Percentiles rank a stretch among this genome's conserved stretches.
Conservation (phyloP, 2,329 filamentous ascomycete genomes). For the Fusarium humuli region DNA sequence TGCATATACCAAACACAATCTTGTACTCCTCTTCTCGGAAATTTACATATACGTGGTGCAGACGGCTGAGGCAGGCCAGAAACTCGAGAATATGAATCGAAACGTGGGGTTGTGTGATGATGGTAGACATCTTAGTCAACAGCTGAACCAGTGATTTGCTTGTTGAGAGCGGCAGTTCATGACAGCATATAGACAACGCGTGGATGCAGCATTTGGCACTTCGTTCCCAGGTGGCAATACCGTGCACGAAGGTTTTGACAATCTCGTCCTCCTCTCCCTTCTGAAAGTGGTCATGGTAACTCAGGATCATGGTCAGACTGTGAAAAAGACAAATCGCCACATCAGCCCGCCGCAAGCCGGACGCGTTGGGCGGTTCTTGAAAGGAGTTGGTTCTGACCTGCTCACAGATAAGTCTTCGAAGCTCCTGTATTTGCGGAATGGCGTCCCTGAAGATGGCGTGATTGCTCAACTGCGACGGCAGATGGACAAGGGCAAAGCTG, state of each 20-base stretch:
- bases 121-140: slow-evolving; percentile 92
- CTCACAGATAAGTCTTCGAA: slow-evolving; percentile 83
- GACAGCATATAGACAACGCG: slow-evolving; percentile 92
- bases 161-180: slow-evolving; percentile 89
- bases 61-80: slow-evolving; percentile 85
- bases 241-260: slow-evolving; percentile 85
- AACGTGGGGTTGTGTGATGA: slow-evolving; percentile 92
- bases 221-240: slow-evolving; percentile 84
- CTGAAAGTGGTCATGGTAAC: slow-evolving; percentile 87
- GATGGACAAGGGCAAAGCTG: slow-evolving; percentile 86
- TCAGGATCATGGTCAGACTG: slow-evolving; percentile 85
- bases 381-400: slow-evolving; percentile 82
- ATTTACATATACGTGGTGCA: slow-evolving; percentile 87
- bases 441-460: slow-evolving; percentile 84
- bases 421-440: slow-evolving; percentile 77
- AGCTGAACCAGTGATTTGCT: slow-evolving; percentile 88
- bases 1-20: slow-evolving; percentile 94
- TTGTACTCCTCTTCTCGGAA: slow-evolving; percentile 93
- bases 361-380: slow-evolving; percentile 82
- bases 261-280: slow-evolving; percentile 91
- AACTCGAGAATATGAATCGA: slow-evolving; percentile 97
- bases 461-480: slow-evolving; percentile 90
- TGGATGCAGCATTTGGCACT: slow-evolving; percentile 95
- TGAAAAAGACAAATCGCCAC: slow-evolving; percentile 91
- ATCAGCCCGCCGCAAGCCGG: slow-evolving; percentile 85